Conservation (phyloP, 768 basidiomycete species). For the Pilatotrama ljubarskyi region DNA sequence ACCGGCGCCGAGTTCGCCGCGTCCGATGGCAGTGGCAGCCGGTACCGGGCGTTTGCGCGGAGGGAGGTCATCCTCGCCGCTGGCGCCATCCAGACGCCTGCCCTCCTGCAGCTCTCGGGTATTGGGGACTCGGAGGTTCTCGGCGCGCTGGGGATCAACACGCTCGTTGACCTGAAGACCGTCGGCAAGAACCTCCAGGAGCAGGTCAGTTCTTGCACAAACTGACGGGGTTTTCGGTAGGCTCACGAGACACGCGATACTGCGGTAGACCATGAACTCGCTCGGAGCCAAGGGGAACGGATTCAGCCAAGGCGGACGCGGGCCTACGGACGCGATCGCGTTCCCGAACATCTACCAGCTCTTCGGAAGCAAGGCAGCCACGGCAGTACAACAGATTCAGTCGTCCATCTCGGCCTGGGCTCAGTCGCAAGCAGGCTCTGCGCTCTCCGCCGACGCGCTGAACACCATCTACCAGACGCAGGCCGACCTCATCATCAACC, state of each 20-base stretch:
- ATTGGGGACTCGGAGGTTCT: conserved; percentile 53
- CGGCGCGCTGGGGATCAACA: conserved; percentile 45
- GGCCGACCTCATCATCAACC: conserved; percentile 47
- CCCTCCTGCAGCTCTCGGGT: conserved; percentile 54
- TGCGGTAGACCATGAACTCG: conserved; percentile 8
- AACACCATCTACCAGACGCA: conserved; percentile 45
- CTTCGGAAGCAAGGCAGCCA: conserved; percentile 37
- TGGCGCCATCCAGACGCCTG: conserved; percentile 47
- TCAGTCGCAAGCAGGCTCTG: conserved; percentile 41
- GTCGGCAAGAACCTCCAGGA: conserved; percentile 62
- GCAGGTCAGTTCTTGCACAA: conserved; percentile 31
- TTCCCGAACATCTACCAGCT: conserved; percentile 53
- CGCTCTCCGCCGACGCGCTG: conserved; percentile 42
- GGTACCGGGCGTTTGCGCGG: conserved; percentile 42
- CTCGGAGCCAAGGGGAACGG: conserved; percentile 13
- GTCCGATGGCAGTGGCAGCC: conserved; percentile 32
- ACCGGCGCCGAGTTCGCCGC: conserved; percentile 49
- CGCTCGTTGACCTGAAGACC: conserved; percentile 46
- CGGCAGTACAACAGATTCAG: conserved; percentile 34
- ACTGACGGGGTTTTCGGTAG: background rate
- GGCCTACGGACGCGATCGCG: conserved; percentile 45
- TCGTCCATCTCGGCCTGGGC: conserved; percentile 45
- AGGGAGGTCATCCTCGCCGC: conserved; percentile 56
- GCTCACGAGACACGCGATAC: background rate
- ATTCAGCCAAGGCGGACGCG: conserved; percentile 10